Evolutionary conservation across 345 rosid genomes (phyloP).

Genomic region (Litchi chinensis): DNA sequence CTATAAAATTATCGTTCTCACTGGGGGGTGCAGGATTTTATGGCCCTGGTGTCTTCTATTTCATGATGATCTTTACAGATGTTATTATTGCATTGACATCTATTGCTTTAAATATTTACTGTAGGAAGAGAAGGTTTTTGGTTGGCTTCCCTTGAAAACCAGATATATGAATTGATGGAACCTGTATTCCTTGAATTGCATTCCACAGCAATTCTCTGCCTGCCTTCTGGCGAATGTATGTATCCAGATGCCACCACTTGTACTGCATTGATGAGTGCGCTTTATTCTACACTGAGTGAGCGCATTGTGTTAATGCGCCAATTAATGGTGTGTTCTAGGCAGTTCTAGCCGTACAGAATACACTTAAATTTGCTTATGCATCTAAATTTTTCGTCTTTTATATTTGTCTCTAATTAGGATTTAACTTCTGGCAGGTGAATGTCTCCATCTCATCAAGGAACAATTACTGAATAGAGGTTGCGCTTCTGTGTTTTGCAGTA

Average conservation of each 20-base stretch:
- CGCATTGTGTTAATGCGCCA: slow-evolving; percentile 74
- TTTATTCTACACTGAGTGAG: slow-evolving; percentile 79
- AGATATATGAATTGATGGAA: slow-evolving; percentile 47
- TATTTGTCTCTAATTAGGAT: slow-evolving; percentile 12
- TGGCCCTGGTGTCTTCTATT: not conserved
- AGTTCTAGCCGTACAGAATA: not conserved
- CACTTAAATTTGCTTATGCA: not conserved
- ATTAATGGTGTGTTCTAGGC: slow-evolving; percentile 56
- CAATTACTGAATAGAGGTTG: slow-evolving; percentile 79
- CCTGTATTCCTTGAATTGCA: slow-evolving; percentile 79
- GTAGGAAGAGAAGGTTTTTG: slow-evolving; percentile 70
- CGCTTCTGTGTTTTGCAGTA: slow-evolving; percentile 81
- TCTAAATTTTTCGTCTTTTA: not conserved
- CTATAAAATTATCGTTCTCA: not conserved
- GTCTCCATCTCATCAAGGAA: slow-evolving; percentile 76
- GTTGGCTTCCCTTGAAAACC: slow-evolving; percentile 66
- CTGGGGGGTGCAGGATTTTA: not conserved
- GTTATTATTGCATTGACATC: slow-evolving; percentile 19
- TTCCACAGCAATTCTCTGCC: slow-evolving; percentile 84
- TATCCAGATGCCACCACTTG: slow-evolving; percentile 86
- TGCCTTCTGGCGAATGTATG: slow-evolving; percentile 93
- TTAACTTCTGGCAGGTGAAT: slow-evolving; percentile 56
- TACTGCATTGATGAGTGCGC: slow-evolving; percentile 86
- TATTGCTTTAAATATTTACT: slow-evolving; percentile 28
- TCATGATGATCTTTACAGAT: not conserved